Evolutionary conservation across 257 asterid species (phyloP), one percentile per base, ranked within the genome.

Genomic region (Forsythia viridissima): DNA sequence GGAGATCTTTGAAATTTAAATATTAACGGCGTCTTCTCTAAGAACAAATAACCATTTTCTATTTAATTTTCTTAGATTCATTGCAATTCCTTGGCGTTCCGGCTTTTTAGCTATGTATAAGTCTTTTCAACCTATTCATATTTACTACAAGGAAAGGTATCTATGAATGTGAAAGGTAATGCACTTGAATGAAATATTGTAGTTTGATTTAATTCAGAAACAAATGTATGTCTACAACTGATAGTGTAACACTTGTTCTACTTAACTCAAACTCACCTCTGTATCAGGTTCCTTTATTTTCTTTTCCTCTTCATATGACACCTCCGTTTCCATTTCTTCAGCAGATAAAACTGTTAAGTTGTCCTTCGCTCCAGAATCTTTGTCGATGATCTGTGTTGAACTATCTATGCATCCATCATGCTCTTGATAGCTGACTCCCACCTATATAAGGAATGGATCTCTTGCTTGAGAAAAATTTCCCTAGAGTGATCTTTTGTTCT

Each of bases 251-350:
- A 21, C 2, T 20, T 2, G 10, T 55, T 55, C 36, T 21, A 71
- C 30, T 55, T 48, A 41, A 71, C 74, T 36, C n/a, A 52, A 61
- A 65, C 73, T 70, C 34, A 82, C 81, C 80, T 72, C 75, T 61
- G 67, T 61, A 16, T 46, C 68, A 61, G 65, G 77, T 69, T 76
- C 86, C 61, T 43, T 38, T 8, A 5, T 43, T 57, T 46, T 72
- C 51, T n/a, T 61, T 57, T 71, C 80, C 38, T 75, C 75, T 65
- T 77, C 81, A 69, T 52, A 43, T 69, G 51, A 4, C 59, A 16
- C 36, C 65, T 15, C 72, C 21, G n/a, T 76, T 65, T 72, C 80
- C 73, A 21, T 80, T 80, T 74, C 79, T 79, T 77, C 81, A 40
- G 69, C 63, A 68, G 82, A 43, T 76, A 40, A 30, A 41, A 39